These are phyloP conservation scores for Metschnikowia anglica DNA, from an alignment of 805 yeast species.

Conservation along the genomic window DNA sequence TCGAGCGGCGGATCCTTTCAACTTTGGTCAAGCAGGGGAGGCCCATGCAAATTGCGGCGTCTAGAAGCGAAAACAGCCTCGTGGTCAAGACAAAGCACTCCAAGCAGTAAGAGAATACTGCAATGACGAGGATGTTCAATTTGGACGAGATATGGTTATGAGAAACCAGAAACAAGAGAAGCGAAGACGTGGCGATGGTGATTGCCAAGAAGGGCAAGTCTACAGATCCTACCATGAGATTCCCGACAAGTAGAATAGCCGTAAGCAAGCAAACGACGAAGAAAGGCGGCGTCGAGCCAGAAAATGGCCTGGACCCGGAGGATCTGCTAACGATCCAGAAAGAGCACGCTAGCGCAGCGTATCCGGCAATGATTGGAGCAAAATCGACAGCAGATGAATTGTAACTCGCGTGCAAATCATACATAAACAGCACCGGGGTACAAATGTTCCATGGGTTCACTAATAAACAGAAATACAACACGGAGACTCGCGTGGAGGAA, in stretches of 20 bases:
- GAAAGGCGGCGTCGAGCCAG: conserved; percentile 1
- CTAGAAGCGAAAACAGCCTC: conserved; percentile 3
- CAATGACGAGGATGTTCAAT: conserved; percentile 12
- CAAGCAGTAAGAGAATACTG: conserved; percentile 15
- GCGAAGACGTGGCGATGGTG: conserved; percentile 14
- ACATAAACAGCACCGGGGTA: conserved; percentile 29
- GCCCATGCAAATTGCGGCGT: conserved; percentile 9
- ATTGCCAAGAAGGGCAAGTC: conserved; percentile 17
- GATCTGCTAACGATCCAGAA: conserved; percentile 15
- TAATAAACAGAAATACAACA: conserved; percentile 31
- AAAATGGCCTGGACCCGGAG: neutral
- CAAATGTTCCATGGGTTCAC: conserved; percentile 31
- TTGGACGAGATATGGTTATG: conserved; percentile 12
- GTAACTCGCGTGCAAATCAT: conserved; percentile 24
- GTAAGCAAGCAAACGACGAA: conserved; percentile 4
- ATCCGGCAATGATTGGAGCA: conserved; percentile 19
- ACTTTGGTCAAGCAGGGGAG: conserved; percentile 16
- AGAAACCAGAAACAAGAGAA: conserved; percentile 14
- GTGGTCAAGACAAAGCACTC: conserved; percentile 18
- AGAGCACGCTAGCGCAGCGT: conserved; percentile 20
- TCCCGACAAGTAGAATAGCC: neutral
- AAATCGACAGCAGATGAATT: conserved; percentile 3
- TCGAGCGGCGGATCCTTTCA: conserved; percentile 6
- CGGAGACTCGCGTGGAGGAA: conserved; percentile 27
- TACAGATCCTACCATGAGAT: conserved; percentile 2